Conservation (phyloP, 495 filamentous ascomycete genomes). For the Aspergillus sparsus region DNA sequence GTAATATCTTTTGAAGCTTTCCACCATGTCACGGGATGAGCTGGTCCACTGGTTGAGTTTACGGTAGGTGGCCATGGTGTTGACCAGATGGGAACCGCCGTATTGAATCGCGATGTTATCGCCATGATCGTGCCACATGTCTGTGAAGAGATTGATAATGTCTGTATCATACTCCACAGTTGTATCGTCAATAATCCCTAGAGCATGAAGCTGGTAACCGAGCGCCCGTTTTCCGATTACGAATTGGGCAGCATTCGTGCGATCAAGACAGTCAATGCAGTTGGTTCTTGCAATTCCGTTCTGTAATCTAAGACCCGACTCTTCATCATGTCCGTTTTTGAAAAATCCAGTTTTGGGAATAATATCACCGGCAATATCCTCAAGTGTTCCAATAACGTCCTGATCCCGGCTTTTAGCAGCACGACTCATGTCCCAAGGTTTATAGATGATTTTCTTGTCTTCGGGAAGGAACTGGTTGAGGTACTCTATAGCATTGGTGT, state of each 20-base stretch:
- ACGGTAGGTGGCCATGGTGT: constrained; percentile 98
- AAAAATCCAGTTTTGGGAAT: constrained; percentile 88
- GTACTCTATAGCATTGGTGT: constrained; percentile 83
- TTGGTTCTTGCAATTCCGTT: constrained; percentile 95
- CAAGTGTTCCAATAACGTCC: constrained; percentile 90
- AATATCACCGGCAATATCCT: constrained; percentile 83
- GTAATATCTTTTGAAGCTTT: constrained; percentile 98
- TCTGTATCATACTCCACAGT: constrained; percentile 92
- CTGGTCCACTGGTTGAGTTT: constrained; percentile 99
- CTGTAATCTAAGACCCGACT: constrained; percentile 68
- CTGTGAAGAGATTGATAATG: constrained; percentile 90
- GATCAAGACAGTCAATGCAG: constrained; percentile 95
- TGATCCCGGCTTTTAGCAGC: constrained; percentile 94
- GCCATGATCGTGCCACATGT: constrained; percentile 94
- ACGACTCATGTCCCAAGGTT: constrained; percentile 97
- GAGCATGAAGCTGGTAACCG: constrained; percentile 87
- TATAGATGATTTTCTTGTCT: constrained; percentile 84
- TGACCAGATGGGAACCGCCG: constrained; percentile 94
- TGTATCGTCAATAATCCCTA: constrained; percentile 80
- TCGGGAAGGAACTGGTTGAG: constrained; percentile 91
- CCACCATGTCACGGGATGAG: constrained; percentile 96
- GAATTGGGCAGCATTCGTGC: constrained; percentile 96
- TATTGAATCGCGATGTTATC: constrained; percentile 98
- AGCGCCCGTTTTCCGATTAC: constrained; percentile 96
- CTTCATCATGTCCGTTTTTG: constrained; percentile 75